A percentile compares a stretch with the other conserved stretches of the same genome.
Evolutionary conservation across 2,329 filamentous ascomycete genomes (phyloP).

Genomic region (Ophiostoma australiae): DNA sequence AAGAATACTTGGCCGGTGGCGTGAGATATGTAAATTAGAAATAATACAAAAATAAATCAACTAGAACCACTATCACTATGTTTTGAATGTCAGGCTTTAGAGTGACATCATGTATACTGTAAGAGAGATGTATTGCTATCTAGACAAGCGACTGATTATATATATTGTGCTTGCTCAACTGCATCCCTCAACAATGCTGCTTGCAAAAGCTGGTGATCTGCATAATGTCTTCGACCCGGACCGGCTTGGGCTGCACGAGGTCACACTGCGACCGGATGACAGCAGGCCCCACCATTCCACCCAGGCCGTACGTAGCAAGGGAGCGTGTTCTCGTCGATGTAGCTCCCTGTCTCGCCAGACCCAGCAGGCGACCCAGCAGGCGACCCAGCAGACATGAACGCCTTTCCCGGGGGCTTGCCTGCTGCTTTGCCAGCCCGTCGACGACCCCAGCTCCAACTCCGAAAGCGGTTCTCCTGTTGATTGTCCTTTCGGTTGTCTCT

Average conservation of each 20-base stretch:
- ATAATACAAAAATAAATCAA: constrained; percentile 1
- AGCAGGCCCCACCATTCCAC: background rate
- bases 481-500: background rate
- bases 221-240: constrained; percentile 29
- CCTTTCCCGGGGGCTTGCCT: background rate
- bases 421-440: background rate
- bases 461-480: constrained; percentile 4
- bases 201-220: constrained; percentile 9
- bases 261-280: constrained; percentile 30
- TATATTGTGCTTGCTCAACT: background rate
- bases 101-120: background rate
- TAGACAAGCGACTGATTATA: background rate
- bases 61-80: background rate
- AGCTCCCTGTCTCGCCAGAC: background rate
- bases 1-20: constrained; percentile 10
- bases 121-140: background rate
- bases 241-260: constrained; percentile 32
- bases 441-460: constrained; percentile 24
- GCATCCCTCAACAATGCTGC: background rate
- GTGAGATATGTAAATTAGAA: background rate
- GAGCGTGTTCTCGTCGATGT: background rate
- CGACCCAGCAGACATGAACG: constrained; percentile 4
- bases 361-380: background rate
- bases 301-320: background rate
- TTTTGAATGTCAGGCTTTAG: background rate